Base-by-base conservation (phyloP, 164 flowering plant species). In the Dillenia turbinata region DNA sequence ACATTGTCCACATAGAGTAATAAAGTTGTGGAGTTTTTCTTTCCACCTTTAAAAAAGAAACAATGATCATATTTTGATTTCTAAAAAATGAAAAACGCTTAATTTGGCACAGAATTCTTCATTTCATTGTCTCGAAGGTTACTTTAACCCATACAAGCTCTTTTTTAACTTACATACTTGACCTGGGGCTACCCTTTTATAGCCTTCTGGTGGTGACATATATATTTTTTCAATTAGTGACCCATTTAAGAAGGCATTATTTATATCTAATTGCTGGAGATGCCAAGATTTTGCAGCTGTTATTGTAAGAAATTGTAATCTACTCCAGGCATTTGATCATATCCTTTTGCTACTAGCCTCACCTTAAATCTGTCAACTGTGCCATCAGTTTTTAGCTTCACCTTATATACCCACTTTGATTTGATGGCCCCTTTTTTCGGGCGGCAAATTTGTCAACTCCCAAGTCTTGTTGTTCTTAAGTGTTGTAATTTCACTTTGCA, bases 161-260 rank as follows among this genome's bases (percentile, higher is more conserved):
- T n/a, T n/a, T n/a, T n/a, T n/a, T n/a, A 62, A 26, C 15, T 44
- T 52, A 33, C 56, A 62, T 0, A 62, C n/a, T n/a, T n/a, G n/a
- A n/a, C n/a, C 63, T 12, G 13, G 9, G 6, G 43, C 13, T 12
- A n/a, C 43, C 10, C 44, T 6, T 17, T 3, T 0, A 10, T 48
- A 62, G 1, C 66, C 58, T 0, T 1, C 44, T 9, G 58, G 66
- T 5, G 47, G 22, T 14, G 4, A 44, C 66, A 62, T 53, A 51
- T 53, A 62, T 12, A 62, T 58, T 16, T 44, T 44, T 53, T 61
- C 56, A 1, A 10, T 9, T 4, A 61, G 64, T 4, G 12, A 19
- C 2, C 64, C 64, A 51, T 61, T 47, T 14, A 61, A 40, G 26
- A 61, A 61, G 0, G 66, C 66, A 54, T 63, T 63, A 3, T 44